Conservation (phyloP, 208 protist species). For the Trichomonas gallinae region DNA sequence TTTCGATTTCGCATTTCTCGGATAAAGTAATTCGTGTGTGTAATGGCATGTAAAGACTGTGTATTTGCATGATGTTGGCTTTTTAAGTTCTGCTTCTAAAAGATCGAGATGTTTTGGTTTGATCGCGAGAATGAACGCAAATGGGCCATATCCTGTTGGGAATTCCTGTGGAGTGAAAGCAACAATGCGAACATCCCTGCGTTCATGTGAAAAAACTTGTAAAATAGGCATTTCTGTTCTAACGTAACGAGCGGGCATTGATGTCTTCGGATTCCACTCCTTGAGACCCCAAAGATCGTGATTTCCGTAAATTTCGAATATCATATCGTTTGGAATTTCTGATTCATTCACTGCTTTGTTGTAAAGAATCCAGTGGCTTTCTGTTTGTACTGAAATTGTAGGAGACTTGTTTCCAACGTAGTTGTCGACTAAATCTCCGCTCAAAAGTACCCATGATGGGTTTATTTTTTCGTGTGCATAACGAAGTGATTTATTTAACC, state of each 20-base stretch:
- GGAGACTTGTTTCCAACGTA: not conserved
- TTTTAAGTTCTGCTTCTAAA: not conserved
- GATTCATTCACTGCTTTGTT: not conserved
- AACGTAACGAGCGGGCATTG: no score
- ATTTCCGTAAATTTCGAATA: not conserved
- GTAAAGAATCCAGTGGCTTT: not conserved
- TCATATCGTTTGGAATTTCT: not conserved
- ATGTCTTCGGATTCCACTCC: not conserved
- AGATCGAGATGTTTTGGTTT: not conserved
- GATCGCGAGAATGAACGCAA: not conserved
- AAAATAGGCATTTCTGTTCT: not conserved
- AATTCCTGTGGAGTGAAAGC: not conserved
- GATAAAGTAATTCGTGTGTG: not conserved
- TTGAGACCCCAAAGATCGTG: not conserved
- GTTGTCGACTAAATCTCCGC: not conserved
- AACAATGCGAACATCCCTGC: not conserved
- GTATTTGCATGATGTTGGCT: not conserved
- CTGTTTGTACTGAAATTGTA: not conserved
- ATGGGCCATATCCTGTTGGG: not conserved
- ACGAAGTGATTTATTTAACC: not conserved
- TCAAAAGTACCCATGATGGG: not conserved
- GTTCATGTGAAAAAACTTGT: not conserved
- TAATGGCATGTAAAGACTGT: not conserved
- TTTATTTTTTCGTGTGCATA: not conserved
- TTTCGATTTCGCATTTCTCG: not conserved